phyloP scores from a whole-genome alignment of 768 basidiomycete species.

The Dacryopinax primogenitus region DNA sequence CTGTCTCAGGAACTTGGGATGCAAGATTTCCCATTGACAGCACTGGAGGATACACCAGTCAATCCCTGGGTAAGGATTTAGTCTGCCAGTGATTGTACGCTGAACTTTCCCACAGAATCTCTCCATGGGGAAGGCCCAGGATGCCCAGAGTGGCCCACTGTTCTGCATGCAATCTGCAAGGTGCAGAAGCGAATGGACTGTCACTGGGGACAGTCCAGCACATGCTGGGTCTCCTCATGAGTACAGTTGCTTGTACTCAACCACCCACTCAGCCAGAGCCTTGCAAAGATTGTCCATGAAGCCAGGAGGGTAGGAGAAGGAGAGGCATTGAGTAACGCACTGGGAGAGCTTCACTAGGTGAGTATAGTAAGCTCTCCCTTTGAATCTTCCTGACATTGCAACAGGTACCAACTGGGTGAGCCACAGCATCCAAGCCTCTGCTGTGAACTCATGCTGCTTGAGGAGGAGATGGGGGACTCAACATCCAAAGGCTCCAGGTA shows the following conservation, averaged over 20 bases:
- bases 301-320: constrained; percentile 18
- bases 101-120: constrained; percentile 20
- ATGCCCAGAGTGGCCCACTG: constrained; percentile 28
- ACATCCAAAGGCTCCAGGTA: constrained; percentile 27
- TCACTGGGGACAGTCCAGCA: constrained; percentile 22
- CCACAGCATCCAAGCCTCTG: constrained; percentile 32
- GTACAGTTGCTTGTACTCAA: constrained; percentile 25
- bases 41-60: constrained; percentile 14
- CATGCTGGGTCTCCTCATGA: not conserved
- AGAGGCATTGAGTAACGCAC: constrained; percentile 30
- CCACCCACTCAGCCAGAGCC: constrained; percentile 11
- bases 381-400: constrained; percentile 26
- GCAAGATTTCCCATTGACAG: not conserved
- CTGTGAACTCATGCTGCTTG: constrained; percentile 22
- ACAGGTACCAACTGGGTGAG: constrained; percentile 32
- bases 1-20: not conserved
- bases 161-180: constrained; percentile 25
- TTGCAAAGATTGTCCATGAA: not conserved
- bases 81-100: constrained; percentile 17
- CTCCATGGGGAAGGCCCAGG: constrained; percentile 32
- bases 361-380: constrained; percentile 30
- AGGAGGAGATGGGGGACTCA: not conserved
- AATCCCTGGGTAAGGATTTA: constrained; percentile 25
- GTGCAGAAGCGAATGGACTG: constrained; percentile 29
- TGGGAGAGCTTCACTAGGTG: constrained; percentile 34